Percentiles rank a stretch among this genome's conserved stretches.
Evolutionary conservation across 1,284 basidiomycete genomes (phyloP).

Genomic region (Tetrapyrgos nigripes): DNA sequence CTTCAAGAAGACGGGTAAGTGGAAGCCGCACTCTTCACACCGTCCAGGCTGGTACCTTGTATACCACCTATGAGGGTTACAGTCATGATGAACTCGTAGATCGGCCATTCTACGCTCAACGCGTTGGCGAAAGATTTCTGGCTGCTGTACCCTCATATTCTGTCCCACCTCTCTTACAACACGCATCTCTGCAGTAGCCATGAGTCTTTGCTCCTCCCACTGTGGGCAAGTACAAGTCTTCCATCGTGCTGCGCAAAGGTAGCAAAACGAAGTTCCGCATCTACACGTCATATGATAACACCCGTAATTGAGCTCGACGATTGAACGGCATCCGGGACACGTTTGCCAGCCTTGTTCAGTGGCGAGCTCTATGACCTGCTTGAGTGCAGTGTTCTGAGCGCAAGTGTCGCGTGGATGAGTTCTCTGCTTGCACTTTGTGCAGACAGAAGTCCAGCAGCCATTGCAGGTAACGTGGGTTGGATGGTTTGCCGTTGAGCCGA

Average conservation of each 20-base stretch:
- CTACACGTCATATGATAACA: constrained; percentile 60
- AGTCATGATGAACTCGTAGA: constrained; percentile 52
- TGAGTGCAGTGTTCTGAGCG: constrained; percentile 40
- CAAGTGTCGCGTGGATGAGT: constrained; percentile 44
- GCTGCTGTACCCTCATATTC: constrained; percentile 24
- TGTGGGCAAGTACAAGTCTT: constrained; percentile 58
- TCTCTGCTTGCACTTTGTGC: constrained; percentile 49
- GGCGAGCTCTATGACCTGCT: constrained; percentile 49
- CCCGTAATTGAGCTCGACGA: constrained; percentile 52
- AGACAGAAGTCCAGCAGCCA: constrained; percentile 44
- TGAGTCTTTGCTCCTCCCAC: constrained; percentile 57
- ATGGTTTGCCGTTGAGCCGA: constrained; percentile 47
- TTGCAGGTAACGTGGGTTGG: constrained; percentile 33
- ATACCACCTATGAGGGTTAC: constrained; percentile 44
- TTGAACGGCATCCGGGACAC: constrained; percentile 49
- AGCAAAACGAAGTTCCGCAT: constrained; percentile 55
- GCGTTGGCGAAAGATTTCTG: constrained; percentile 30
- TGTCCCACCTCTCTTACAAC: constrained; percentile 43
- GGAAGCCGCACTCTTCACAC: constrained; percentile 55
- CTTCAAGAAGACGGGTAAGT: too few relatives aligned
- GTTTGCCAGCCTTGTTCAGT: constrained; percentile 52
- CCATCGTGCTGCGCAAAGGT: constrained; percentile 60
- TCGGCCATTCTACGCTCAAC: constrained; percentile 42
- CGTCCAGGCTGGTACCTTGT: constrained; percentile 41
- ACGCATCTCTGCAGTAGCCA: constrained; percentile 40